Evolutionary conservation across 2,329 filamentous ascomycete genomes (phyloP).

Genomic region (Talaromyces sp.): DNA sequence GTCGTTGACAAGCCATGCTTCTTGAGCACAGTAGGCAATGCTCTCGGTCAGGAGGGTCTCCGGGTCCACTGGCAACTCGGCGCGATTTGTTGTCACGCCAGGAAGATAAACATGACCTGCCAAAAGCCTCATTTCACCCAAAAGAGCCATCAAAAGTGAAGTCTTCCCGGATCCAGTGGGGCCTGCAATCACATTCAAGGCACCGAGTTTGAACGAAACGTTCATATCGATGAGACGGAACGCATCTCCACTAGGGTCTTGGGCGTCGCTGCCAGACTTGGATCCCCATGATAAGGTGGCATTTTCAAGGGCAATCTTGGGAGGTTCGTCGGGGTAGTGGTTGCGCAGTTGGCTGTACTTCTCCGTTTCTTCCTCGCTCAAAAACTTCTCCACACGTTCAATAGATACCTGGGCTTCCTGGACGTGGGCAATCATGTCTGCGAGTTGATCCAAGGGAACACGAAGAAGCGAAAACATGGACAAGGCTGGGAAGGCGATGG

Average conservation of each 20-base stretch:
- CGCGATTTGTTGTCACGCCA: conserved; percentile 69
- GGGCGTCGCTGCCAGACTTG: conserved; percentile 50
- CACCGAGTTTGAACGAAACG: conserved; percentile 74
- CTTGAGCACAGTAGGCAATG: conserved; percentile 92
- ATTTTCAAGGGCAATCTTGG: conserved; percentile 75
- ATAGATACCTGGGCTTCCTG: conserved; percentile 96
- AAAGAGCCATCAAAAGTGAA: conserved; percentile 86
- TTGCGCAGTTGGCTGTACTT: conserved; percentile 81
- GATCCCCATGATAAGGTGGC: conserved; percentile 87
- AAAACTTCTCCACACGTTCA: conserved; percentile 90
- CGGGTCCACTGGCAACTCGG: conserved; percentile 75
- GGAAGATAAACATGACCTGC: conserved; percentile 78
- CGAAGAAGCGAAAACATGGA: conserved; percentile 92
- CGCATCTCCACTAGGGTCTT: conserved; percentile 49
- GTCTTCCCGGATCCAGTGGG: conserved; percentile 95
- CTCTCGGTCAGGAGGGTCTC: conserved; percentile 84
- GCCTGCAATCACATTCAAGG: conserved; percentile 87
- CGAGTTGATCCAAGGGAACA: conserved; percentile 88
- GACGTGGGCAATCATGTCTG: conserved; percentile 97
- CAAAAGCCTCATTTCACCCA: conserved; percentile 90
- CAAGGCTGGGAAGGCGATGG: conserved; percentile 89
- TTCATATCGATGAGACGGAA: conserved; percentile 81
- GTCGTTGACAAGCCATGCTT: conserved; percentile 94
- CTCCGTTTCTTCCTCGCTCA: conserved; percentile 89
- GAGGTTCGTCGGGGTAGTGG: conserved; percentile 62